Evolutionary conservation across 306 rosid species (phyloP).

Genomic region (Prosopis cineraria): DNA sequence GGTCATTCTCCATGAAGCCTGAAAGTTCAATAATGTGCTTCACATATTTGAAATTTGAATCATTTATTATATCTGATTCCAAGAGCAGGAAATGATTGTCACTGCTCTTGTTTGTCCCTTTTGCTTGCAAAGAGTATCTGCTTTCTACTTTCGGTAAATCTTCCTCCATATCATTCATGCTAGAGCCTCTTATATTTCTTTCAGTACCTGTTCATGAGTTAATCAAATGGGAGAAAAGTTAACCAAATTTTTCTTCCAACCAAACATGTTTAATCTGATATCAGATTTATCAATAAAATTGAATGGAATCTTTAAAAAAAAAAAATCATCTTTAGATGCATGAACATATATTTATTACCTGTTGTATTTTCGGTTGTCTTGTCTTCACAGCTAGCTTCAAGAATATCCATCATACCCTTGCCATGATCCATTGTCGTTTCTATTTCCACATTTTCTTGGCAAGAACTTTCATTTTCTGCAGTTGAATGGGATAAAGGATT

Average conservation of each 20-base stretch:
- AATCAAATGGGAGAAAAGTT: conserved; percentile 4
- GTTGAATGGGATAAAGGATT: conserved; percentile 28
- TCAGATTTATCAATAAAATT: background rate
- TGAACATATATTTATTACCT: conserved; percentile 54
- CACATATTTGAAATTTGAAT: conserved; percentile 60
- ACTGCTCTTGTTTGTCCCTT: conserved; percentile 28
- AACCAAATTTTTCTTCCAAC: conserved; percentile 1
- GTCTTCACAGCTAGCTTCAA: conserved; percentile 42
- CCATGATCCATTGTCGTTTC: conserved; percentile 22
- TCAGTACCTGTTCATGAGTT: conserved; percentile 42
- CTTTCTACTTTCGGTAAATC: conserved; percentile 29
- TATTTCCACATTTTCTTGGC: conserved; percentile 39
- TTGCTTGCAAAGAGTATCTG: conserved; percentile 20
- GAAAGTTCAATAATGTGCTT: conserved; percentile 62
- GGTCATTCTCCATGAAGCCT: conserved; percentile 55
- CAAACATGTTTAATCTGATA: conserved; percentile 2
- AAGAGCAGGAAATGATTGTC: conserved; percentile 21
- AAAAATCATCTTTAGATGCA: background rate
- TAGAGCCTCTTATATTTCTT: conserved; percentile 9
- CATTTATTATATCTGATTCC: conserved; percentile 30
- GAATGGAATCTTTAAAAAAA: background rate
- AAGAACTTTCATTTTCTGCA: conserved; percentile 27
- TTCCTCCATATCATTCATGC: conserved; percentile 34
- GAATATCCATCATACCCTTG: conserved; percentile 37
- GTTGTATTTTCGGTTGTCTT: conserved; percentile 34